Percentiles rank a stretch among this genome's conserved stretches.
phyloP scores from a whole-genome alignment of 768 basidiomycete genomes.

The Dacryopinax spathularia region DNA sequence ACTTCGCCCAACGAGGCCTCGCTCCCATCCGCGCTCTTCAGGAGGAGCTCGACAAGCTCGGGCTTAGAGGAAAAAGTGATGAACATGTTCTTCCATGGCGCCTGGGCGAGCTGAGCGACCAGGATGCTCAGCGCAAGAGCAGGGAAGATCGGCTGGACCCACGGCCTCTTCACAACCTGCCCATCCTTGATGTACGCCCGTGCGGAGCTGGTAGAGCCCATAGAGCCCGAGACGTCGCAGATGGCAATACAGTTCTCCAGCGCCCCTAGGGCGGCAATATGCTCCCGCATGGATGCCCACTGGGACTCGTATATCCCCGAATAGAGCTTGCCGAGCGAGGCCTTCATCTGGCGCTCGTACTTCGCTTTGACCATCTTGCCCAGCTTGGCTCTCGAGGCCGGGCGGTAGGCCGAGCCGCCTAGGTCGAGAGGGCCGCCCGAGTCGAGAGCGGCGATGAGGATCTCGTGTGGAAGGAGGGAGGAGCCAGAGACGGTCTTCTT shows the following conservation, averaged over 20 bases:
- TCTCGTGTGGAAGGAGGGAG: slow-evolving; percentile 49
- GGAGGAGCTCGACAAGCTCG: slow-evolving; percentile 35
- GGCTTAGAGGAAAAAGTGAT: slow-evolving; percentile 52
- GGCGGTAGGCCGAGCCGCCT: too few species aligned
- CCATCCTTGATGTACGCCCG: slow-evolving; percentile 6
- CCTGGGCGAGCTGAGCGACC: slow-evolving; percentile 43
- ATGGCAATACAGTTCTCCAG: slow-evolving; percentile 50
- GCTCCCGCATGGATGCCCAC: slow-evolving; percentile 46
- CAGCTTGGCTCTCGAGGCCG: too few species aligned
- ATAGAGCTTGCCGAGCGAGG: slow-evolving; percentile 1
- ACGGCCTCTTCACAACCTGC: not conserved
- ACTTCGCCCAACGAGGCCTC: slow-evolving; percentile 17
- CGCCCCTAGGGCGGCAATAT: slow-evolving; percentile 38
- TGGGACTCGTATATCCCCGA: slow-evolving; percentile 40
- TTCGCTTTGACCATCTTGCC: not conserved
- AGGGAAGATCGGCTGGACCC: slow-evolving; percentile 38
- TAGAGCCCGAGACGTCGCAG: slow-evolving; percentile 63
- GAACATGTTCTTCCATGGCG: slow-evolving; percentile 52
- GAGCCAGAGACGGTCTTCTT: slow-evolving; percentile 48
- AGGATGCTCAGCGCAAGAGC: slow-evolving; percentile 53
- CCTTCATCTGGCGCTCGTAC: not conserved
- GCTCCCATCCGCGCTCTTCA: not conserved
- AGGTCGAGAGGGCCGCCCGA: too few species aligned
- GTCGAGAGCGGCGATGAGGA: slow-evolving; percentile 31
- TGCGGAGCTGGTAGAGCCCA: slow-evolving; percentile 31